phyloP scores from a whole-genome alignment of 306 rosid genomes.

The Luffa aegyptiaca region DNA sequence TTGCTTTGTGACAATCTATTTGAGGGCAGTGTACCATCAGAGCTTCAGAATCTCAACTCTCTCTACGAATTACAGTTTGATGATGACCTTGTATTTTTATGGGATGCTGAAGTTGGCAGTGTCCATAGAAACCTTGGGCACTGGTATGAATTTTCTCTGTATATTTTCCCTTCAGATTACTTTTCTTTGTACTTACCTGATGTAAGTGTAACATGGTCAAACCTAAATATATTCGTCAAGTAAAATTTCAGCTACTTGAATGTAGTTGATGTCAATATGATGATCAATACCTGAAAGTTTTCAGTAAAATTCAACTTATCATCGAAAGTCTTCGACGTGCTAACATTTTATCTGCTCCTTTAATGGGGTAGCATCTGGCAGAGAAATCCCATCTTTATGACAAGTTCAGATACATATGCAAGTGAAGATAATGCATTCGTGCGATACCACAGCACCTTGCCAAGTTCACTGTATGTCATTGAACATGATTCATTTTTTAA shows the following conservation, averaged over 20 bases:
- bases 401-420: slow-evolving; percentile 16
- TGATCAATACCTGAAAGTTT: not conserved
- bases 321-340: not conserved
- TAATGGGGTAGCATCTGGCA: slow-evolving; percentile 53
- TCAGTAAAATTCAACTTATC: not conserved
- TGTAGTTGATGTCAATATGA: not conserved
- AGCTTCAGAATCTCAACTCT: slow-evolving; percentile 28
- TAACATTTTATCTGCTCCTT: slow-evolving; percentile 19
- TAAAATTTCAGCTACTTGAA: not conserved
- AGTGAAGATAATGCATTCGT: slow-evolving; percentile 32
- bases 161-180: not conserved
- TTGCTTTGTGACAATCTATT: slow-evolving; percentile 51
- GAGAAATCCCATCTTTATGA: slow-evolving; percentile 29
- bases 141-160: slow-evolving; percentile 24
- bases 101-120: slow-evolving; percentile 25
- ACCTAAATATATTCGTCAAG: not conserved
- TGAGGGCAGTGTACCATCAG: slow-evolving; percentile 38
- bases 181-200: not conserved
- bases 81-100: slow-evolving; percentile 28
- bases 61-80: slow-evolving; percentile 31
- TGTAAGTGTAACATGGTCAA: not conserved
- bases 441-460: slow-evolving; percentile 29
- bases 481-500: not conserved
- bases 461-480: slow-evolving; percentile 37
- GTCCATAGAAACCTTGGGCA: slow-evolving; percentile 59